phyloP scores from a whole-genome alignment of 2,329 filamentous ascomycete species.

The Fusarium sp. region DNA sequence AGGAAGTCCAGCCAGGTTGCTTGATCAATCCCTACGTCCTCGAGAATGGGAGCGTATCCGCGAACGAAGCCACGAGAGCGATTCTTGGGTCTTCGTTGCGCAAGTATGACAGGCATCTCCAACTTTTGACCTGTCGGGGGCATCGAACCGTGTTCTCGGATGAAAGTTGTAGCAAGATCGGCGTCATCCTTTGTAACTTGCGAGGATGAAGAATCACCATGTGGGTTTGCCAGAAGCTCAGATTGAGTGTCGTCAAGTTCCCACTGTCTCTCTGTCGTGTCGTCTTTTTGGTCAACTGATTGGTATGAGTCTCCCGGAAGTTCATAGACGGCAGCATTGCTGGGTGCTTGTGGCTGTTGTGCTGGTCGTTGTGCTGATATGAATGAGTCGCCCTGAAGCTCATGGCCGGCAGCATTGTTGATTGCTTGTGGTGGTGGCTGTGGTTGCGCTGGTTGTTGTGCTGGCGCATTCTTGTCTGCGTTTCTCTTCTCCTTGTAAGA shows the following conservation, averaged over 20 bases:
- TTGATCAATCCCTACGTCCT: conserved; percentile 4
- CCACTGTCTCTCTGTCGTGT: conserved; percentile 13
- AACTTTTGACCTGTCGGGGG: neutral
- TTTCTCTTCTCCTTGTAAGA: conserved; percentile 21
- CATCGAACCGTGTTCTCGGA: neutral
- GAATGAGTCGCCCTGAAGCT: no score
- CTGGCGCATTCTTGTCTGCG: neutral
- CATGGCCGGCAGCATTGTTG: no score
- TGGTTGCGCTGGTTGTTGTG: neutral
- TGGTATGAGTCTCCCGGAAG: neutral
- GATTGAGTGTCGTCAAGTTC: conserved; percentile 19
- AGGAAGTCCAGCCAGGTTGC: conserved; percentile 22
- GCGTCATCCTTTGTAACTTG: neutral
- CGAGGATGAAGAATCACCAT: neutral
- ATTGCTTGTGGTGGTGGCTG: neutral
- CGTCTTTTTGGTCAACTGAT: neutral
- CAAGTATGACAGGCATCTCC: conserved; percentile 13
- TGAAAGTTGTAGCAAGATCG: conserved; percentile 7
- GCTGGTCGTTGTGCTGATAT: no score
- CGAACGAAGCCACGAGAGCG: conserved; percentile 24
- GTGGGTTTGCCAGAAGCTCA: conserved; percentile 7
- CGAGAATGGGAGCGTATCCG: conserved; percentile 14
- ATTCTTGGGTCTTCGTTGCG: conserved; percentile 21
- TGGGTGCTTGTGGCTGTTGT: no score
- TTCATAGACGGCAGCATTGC: neutral